Percentiles rank a stretch among this genome's conserved stretches.
phyloP scores from a whole-genome alignment of 208 protist species.

The Phytomonas francai region DNA sequence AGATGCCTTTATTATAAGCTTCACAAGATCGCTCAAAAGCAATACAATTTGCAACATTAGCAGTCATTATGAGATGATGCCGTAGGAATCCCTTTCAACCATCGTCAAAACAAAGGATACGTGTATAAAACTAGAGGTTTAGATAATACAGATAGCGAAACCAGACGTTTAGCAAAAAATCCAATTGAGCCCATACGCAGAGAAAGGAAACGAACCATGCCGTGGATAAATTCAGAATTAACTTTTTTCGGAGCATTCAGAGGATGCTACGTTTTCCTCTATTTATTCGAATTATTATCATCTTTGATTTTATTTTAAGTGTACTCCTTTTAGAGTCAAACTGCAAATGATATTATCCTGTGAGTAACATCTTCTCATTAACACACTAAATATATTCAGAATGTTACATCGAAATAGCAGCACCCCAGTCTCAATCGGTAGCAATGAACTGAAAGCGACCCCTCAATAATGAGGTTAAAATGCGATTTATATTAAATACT shows the following conservation, averaged over 20 bases:
- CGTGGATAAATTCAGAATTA: background rate
- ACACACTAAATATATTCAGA: background rate
- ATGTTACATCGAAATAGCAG: background rate
- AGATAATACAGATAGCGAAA: no score
- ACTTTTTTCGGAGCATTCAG: background rate
- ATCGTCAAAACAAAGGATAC: no score
- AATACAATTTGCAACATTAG: constrained; percentile 5
- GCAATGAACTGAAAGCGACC: background rate
- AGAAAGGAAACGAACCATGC: background rate
- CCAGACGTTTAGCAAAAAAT: background rate
- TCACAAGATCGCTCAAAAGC: constrained; percentile 1
- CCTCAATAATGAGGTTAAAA: background rate
- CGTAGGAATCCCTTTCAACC: background rate
- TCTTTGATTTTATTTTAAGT: background rate
- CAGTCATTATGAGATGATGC: background rate
- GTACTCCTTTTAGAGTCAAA: background rate
- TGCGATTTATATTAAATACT: background rate
- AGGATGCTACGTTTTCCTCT: background rate
- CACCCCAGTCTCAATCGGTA: background rate
- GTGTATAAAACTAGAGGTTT: no score
- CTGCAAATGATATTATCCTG: background rate
- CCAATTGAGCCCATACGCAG: background rate
- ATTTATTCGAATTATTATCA: background rate
- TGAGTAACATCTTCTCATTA: background rate
- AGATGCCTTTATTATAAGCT: constrained; percentile 42